A percentile compares a stretch with the other conserved stretches of the same genome.
phyloP scores from a whole-genome alignment of 179 eudicot species.

The Silene coronaria region DNA sequence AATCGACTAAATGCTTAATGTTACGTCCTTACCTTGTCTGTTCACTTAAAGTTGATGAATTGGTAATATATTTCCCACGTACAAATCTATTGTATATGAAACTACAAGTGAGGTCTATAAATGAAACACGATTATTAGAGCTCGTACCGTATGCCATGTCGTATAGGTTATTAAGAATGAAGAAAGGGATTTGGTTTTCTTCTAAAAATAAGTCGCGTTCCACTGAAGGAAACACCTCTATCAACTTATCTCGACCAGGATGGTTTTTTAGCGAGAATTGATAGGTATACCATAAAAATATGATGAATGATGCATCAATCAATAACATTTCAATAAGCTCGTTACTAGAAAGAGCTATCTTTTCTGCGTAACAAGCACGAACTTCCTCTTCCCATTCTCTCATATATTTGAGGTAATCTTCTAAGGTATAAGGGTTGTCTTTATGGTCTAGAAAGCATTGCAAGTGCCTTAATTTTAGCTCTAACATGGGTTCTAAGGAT shows the following conservation, averaged over 20 bases:
- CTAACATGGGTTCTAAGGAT: constrained; percentile 18
- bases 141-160: neutral
- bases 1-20: constrained; percentile 24
- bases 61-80: neutral
- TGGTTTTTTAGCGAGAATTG: constrained; percentile 6
- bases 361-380: constrained; percentile 12
- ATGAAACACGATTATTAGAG: neutral
- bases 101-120: neutral
- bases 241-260: neutral
- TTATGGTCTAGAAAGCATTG: constrained; percentile 2
- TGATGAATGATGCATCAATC: constrained; percentile 25
- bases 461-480: constrained; percentile 22
- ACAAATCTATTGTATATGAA: neutral
- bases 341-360: constrained; percentile 3
- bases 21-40: neutral
- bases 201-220: neutral
- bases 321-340: constrained; percentile 23
- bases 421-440: neutral
- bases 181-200: constrained; percentile 32
- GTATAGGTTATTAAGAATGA: constrained; percentile 8
- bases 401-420: neutral
- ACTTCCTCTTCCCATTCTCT: neutral
- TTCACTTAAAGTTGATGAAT: neutral
- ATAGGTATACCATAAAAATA: constrained; percentile 4
- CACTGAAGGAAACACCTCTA: neutral